Base-by-base conservation (phyloP, 2,329 filamentous ascomycete genomes). In the Bipolaris zeicola region DNA sequence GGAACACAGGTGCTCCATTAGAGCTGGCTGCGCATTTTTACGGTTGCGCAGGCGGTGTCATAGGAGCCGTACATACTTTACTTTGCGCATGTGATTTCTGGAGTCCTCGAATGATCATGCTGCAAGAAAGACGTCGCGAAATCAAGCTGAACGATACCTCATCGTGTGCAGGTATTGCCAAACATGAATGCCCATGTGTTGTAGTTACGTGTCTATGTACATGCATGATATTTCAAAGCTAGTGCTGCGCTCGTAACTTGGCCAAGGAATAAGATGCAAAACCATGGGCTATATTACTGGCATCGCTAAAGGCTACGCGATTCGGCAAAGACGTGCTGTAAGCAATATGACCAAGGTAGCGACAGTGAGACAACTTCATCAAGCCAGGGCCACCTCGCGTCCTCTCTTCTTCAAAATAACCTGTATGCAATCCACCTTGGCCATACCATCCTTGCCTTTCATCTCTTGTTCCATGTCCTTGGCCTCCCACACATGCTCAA, bases 1-100 rank as follows among this genome's bases (percentile, higher is more conserved):
- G 73, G 76, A 83, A 73, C 65, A 45, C 63, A 66, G 68, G 80
- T 83, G 83, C 84, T 80, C 84, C 84, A 88, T 89, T 89, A 89
- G 87, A 89, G 82, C 87, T 88, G 87, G 85, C 86, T 84, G 82
- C 79, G 86, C 81, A 85, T 83, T 83, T 79, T 67, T 81, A 72
- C 76, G 74, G 80, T 91, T 89, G 86, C 85, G 85, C 84, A 85
- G 88, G 87, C 88, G 86, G 90, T 87, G 89, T 93, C 90, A 92
- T 89, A 92, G 86, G 88, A 80, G 84, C 84, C 87, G 81, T 70
- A 92, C 89, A 92, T 86, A 60, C 22, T n/a, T 33, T 50, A 33
- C 20, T 24, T 28, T 26, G 10, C 33, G 16, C 24, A 34, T 38
- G 22, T 18, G 3, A 31, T n/a, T 13, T 11, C 10, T 44, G 24